Base-by-base conservation (phyloP, 2,329 filamentous ascomycete species). In the Byssochlamys sp. region DNA sequence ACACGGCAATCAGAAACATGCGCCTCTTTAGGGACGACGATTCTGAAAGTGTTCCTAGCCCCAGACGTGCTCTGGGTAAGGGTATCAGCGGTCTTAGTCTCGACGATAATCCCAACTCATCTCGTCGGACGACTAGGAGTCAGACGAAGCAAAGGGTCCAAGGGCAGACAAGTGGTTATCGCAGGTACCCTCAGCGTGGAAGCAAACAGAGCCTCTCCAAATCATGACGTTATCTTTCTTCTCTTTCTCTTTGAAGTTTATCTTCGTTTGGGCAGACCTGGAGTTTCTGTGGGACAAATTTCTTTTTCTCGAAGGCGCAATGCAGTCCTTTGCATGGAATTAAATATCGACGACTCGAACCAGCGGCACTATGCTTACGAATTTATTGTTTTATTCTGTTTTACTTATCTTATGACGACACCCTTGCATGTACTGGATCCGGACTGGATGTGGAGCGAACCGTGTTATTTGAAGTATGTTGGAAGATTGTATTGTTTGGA, bases 101-200 rank as follows among this genome's bases (percentile, higher is more conserved):
- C 12, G 71, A 72, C 12, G 70, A 73, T 57, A 58, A 51, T n/a
- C 24, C 25, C n/a, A 51, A 62, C 24, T 67, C 69, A 31, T 56
- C 62, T 50, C 67, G 69, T n/a, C 70, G 70, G 35, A 62, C 71
- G 55, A 73, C 71, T 2, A 66, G 70, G 27, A 73, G 71, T 59
- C 71, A 73, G 60, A 69, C 68, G 24, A 65, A 69, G 58, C 60
- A 62, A 57, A 29, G 9, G 19, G 19, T 9, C n/a, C 35, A 35
- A 27, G 28, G 25, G 14, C 31, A 31, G 27, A n/a, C 49, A 9
- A 51, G 39, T n/a, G 39, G 39, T 4, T 45, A 61, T 57, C 54
- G 62, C 35, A 54, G 64, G 28, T 58, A 58, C 35, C 54, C 60
- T 10, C 59, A 57, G 39, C 64, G 66, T 35, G 57, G 58, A 29